Base-by-base conservation (phyloP, 176 grass and related monocot genomes). In the Rhynchospora breviuscula region DNA sequence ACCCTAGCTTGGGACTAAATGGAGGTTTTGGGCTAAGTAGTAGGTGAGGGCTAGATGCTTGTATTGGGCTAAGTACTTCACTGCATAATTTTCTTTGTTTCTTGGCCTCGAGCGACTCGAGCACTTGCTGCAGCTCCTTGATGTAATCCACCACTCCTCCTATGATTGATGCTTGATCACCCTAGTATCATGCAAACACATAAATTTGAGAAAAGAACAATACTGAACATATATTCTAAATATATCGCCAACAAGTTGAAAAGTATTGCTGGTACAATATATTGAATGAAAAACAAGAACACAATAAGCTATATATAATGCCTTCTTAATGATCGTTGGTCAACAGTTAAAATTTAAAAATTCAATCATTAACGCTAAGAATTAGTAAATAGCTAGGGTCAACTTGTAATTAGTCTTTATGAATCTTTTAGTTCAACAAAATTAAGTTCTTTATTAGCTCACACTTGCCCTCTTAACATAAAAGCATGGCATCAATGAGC, bases 141-240 rank as follows among this genome's bases (percentile, higher is more conserved):
- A 97, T 97, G 94, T 97, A 97, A 70, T 97, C 90, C 21, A 97
- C 94, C 9, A 92, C 94, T 4, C 94, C 94, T 88, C 94, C 94
- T 26, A 97, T 94, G 83, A 97, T 92, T 11, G 92, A 94, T 64
- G 94, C 94, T 83, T 97, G 94, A 87, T 97, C 94, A 72, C 92
- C 94, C 94, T 97, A 76, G 31, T 59, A 81, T 64, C 8, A 44
- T 22, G 9, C 19, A 63, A 44, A 63, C 43, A 59, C 35, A 15
- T 65, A 48, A 64, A 25, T 64, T 46, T 46, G 44, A 65, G 7
- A 22, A 25, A 1, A 74, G 9, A 74, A 46, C 35, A 74, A 45
- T 19, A 74, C 10, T 14, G 2, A 40, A 5, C 4, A 40, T 40
- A 40, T 40, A 40, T 40, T 40, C 2, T 40, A 0, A 40, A 1